A percentile compares a stretch with the other conserved stretches of the same genome.
These are phyloP conservation scores for Arthrobotrys musiformis DNA, from an alignment of 2,329 filamentous ascomycete genomes.

Conservation along the genomic window DNA sequence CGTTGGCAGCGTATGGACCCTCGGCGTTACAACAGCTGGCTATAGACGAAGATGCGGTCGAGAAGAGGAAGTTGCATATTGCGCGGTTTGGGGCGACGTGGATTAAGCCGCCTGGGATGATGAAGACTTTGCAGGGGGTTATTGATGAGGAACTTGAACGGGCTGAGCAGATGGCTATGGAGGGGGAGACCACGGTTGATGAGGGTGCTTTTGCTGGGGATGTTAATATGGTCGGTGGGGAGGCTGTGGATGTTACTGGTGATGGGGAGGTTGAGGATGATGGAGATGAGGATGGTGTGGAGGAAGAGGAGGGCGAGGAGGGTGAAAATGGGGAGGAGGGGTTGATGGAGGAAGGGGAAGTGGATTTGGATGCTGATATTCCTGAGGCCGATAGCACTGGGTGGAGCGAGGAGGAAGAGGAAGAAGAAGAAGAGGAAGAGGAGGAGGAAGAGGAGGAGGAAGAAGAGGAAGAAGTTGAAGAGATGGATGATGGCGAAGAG, in stretches of 20 bases:
- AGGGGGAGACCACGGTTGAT: conserved; percentile 71
- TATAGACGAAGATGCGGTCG: conserved; percentile 79
- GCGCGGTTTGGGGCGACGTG: conserved; percentile 87
- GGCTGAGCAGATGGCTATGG: conserved; percentile 83
- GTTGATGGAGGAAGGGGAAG: conserved; percentile 67
- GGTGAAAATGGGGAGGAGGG: conserved; percentile 68
- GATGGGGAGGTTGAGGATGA: conserved; percentile 60
- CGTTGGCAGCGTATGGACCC: conserved; percentile 59
- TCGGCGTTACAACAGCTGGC: conserved; percentile 61
- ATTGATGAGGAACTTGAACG: conserved; percentile 89
- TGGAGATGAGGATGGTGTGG: conserved; percentile 62
- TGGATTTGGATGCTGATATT: conserved; percentile 78
- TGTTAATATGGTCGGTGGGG: conserved; percentile 62
- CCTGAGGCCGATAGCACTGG: conserved; percentile 69
- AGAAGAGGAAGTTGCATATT: conserved; percentile 81
- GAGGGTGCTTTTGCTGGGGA: conserved; percentile 61
- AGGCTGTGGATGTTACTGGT: conserved; percentile 62
- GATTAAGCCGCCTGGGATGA: conserved; percentile 87
- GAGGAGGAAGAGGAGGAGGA: conserved; percentile 58
- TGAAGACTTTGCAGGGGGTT: conserved; percentile 89
- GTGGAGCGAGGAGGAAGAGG: conserved; percentile 61
- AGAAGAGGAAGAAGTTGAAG: conserved; percentile 49
- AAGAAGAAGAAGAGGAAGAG: conserved; percentile 68
- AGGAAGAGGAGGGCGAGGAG: conserved; percentile 66
- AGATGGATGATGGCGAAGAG: conserved; percentile 51